Evolutionary conservation across 495 filamentous ascomycete genomes (phyloP).

Genomic region (Sporormia fimetaria): DNA sequence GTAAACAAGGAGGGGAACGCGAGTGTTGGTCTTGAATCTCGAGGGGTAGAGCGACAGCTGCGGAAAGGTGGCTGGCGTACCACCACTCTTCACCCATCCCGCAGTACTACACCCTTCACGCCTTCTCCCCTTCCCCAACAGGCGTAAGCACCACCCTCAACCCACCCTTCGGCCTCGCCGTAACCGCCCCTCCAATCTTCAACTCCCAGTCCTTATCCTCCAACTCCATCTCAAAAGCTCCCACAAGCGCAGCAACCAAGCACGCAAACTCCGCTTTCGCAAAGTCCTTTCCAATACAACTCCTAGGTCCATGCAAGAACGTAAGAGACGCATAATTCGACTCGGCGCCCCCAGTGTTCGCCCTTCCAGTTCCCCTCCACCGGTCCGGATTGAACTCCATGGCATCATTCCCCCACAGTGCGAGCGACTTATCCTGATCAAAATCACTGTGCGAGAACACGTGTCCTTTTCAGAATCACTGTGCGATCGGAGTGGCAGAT

Average conservation of each 20-base stretch:
- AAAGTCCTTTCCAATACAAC: constrained; percentile 50
- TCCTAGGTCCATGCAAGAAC: constrained; percentile 40
- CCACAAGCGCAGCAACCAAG: constrained; percentile 63
- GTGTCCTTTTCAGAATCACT: no score
- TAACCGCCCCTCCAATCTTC: constrained; percentile 33
- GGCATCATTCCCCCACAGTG: constrained; percentile 34
- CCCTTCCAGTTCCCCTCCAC: constrained; percentile 29
- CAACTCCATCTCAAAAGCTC: constrained; percentile 54
- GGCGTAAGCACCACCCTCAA: constrained; percentile 15
- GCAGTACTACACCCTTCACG: no score
- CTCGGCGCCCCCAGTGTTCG: constrained; percentile 34
- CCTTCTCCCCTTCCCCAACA: no score
- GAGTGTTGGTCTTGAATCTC: no score
- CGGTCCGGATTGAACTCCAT: constrained; percentile 37
- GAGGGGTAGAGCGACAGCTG: no score
- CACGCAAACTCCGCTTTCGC: constrained; percentile 75
- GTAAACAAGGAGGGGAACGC: no score
- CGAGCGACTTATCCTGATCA: no score
- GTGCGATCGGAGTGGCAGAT: no score
- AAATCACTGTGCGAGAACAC: no score
- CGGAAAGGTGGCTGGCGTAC: no score
- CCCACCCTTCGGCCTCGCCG: constrained; percentile 32
- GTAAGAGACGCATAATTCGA: constrained; percentile 34
- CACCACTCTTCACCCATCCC: no score
- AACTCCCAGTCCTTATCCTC: constrained; percentile 26